phyloP scores from a whole-genome alignment of 768 basidiomycete genomes.

The Pleurotus djamor region DNA sequence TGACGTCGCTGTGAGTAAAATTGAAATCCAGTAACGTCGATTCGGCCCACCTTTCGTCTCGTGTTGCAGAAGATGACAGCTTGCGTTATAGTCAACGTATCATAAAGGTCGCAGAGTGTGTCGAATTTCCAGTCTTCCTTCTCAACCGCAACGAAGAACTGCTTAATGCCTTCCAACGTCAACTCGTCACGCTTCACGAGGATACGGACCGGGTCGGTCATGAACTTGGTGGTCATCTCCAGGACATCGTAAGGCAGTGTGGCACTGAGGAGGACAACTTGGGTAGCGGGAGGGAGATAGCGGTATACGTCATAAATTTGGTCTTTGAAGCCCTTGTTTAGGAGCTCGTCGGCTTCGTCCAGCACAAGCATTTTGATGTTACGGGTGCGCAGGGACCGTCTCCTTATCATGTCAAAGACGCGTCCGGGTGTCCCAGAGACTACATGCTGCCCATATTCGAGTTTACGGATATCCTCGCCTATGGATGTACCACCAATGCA shows the following conservation, averaged over 20 bases:
- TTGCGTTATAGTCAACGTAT: constrained; percentile 98
- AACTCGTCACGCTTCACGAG: constrained; percentile 99
- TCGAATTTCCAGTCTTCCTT: constrained; percentile 99
- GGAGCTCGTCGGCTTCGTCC: constrained; percentile 93
- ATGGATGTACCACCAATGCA: constrained; percentile 98
- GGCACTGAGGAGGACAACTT: constrained; percentile 95
- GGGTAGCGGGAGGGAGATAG: constrained; percentile 94
- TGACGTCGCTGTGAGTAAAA: constrained; percentile 1
- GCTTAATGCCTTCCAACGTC: constrained; percentile 94
- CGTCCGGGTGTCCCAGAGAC: constrained; percentile 97
- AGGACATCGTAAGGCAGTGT: constrained; percentile 96
- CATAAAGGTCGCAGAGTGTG: constrained; percentile 95
- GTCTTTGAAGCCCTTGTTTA: constrained; percentile 99
- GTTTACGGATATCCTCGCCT: constrained; percentile 95
- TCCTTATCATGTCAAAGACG: constrained; percentile 98
- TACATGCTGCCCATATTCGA: constrained; percentile 97
- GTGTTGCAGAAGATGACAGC: constrained; percentile 99
- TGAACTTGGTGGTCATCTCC: constrained; percentile 99
- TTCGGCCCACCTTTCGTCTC: constrained; percentile 75
- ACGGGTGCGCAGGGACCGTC: constrained; percentile 87
- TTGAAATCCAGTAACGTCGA: not conserved
- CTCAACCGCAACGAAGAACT: constrained; percentile 98
- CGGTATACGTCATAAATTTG: constrained; percentile 99
- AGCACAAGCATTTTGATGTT: constrained; percentile 98
- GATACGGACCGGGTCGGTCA: constrained; percentile 98